Percentiles rank a stretch among this genome's conserved stretches.
Evolutionary conservation across 352 stramenopile species (phyloP).

Genomic region (Pilasporangium apinafurcum): DNA sequence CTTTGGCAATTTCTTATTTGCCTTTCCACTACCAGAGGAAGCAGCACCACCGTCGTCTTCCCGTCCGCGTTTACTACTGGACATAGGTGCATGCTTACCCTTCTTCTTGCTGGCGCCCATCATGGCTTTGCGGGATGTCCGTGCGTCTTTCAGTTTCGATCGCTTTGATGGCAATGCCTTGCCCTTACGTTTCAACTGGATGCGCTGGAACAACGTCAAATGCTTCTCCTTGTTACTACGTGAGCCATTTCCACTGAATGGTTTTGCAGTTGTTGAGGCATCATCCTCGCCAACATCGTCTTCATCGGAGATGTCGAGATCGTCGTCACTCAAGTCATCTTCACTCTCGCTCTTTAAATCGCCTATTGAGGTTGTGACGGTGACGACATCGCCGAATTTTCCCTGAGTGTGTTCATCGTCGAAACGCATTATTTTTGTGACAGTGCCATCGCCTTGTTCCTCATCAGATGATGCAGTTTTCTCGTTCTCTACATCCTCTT

Average conservation of each 20-base stretch:
- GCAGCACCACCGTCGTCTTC: constrained; percentile 19
- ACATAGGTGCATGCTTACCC: neutral
- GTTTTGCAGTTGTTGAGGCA: constrained; percentile 12
- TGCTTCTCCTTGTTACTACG: constrained; percentile 63
- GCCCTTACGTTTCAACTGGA: constrained; percentile 80
- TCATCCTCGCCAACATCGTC: constrained; percentile 21
- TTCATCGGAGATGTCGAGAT: constrained; percentile 44
- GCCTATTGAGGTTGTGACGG: constrained; percentile 76
- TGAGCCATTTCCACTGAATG: too few species aligned
- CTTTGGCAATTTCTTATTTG: too few species aligned
- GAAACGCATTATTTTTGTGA: constrained; percentile 72
- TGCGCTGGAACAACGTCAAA: constrained; percentile 82
- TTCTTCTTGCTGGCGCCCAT: constrained; percentile 51
- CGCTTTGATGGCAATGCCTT: constrained; percentile 78
- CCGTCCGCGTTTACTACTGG: constrained; percentile 17
- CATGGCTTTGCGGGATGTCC: constrained; percentile 63
- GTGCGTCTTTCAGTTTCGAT: constrained; percentile 77
- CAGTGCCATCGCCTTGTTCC: constrained; percentile 16
- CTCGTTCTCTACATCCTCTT: constrained; percentile 24
- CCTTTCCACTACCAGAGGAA: constrained; percentile 3
- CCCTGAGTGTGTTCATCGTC: constrained; percentile 77
- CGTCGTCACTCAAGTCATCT: constrained; percentile 60
- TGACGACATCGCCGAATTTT: constrained; percentile 85
- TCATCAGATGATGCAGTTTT: constrained; percentile 21
- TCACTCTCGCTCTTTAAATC: constrained; percentile 74